Base-by-base conservation (phyloP, 805 yeast species). In the Candida krabiensis region DNA sequence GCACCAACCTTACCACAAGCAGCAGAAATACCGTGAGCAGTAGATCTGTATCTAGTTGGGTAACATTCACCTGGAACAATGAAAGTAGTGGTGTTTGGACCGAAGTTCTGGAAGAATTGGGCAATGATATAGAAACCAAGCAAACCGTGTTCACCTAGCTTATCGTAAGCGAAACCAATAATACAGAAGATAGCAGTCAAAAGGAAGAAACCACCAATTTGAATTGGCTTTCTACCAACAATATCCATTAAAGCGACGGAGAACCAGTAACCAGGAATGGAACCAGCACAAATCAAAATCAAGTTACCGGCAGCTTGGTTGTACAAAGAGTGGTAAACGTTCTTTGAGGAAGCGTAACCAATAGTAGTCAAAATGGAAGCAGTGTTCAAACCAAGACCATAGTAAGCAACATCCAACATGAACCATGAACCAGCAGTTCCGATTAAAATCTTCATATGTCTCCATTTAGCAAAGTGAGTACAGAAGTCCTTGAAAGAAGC, bases 351-450 rank as follows among this genome's bases (percentile, higher is more conserved):
- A 35, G 96, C 89, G 63, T 75, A 88, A 58, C 96, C 96, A 62
- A 88, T 88, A 25, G 95, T 78, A 56, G 79, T 73, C 64, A 88
- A 77, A 54, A 88, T 88, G 42, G 75, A 68, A 27, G 95, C 82
- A 58, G 90, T 70, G 73, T 88, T 88, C 58, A 88, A 76, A 66
- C 86, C 83, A 59, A 88, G 73, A 68, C 96, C 96, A 60, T 88
- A 88, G 70, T 75, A 86, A 31, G 96, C 96, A 64, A 88, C 83
- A 72, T 88, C 96, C 65, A 88, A 73, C 71, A 79, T 71, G 70
- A 86, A 86, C 96, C 96, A 88, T 19, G 89, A 80, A 65, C 86
- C 87, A 48, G 96, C 95, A 54, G 96, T 86, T 66, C 96, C 96
- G 38, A 87, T 52, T 50, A 88, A 71, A 47, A 88, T 78, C 70